Evolutionary conservation across 257 asterid genomes (phyloP).

Genomic region (Capsicum chinense): DNA sequence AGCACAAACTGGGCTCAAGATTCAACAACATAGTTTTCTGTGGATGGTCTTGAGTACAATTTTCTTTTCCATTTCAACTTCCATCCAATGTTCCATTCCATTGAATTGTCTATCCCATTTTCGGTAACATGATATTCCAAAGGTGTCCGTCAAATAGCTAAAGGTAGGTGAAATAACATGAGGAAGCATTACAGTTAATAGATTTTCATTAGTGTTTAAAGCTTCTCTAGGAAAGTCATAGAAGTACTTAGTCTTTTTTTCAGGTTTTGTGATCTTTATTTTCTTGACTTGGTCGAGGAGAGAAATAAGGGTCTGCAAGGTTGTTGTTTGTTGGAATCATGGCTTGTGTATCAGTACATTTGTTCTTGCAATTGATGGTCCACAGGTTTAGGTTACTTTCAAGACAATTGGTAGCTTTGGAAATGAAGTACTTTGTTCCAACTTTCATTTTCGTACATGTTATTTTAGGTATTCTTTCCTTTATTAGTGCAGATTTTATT

Average conservation of each 20-base stretch:
- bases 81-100: conserved; percentile 43
- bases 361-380: conserved; percentile 42
- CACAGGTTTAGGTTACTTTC: conserved; percentile 37
- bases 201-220: conserved; percentile 42
- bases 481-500: background rate
- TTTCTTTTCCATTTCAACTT: conserved; percentile 37
- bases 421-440: conserved; percentile 22
- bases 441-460: background rate
- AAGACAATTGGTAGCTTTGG: conserved; percentile 25
- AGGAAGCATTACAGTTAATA: conserved; percentile 42
- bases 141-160: conserved; percentile 49
- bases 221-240: conserved; percentile 47
- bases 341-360: conserved; percentile 50
- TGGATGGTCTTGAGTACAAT: conserved; percentile 56
- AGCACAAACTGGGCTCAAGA: conserved; percentile 65
- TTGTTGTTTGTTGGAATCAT: conserved; percentile 39
- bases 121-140: conserved; percentile 50
- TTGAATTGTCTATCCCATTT: conserved; percentile 35
- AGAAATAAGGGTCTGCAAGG: conserved; percentile 48
- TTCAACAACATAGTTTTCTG: conserved; percentile 52
- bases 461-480: background rate
- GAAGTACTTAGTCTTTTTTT: conserved; percentile 40
- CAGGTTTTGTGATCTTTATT: conserved; percentile 44
- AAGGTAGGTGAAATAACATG: conserved; percentile 58
- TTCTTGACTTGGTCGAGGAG: conserved; percentile 46